Evolutionary conservation across 352 stramenopile species (phyloP), one percentile per base, ranked within the genome.

Genomic region (Bremia lactucae): DNA sequence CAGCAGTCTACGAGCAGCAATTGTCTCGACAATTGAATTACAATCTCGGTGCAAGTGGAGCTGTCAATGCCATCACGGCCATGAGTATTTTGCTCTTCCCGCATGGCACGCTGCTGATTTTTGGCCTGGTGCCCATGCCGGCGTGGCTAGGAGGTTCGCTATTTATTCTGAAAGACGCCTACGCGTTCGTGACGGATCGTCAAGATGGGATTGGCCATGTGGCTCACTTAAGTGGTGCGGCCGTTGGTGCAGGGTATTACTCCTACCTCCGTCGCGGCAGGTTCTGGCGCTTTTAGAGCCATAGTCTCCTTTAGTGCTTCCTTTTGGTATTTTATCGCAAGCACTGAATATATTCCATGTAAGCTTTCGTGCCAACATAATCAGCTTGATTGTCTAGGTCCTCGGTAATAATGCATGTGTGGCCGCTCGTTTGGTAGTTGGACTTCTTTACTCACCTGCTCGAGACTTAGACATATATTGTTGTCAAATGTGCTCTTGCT

Each of bases 161-260:
- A 42, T 87, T 91, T 35, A 84, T 91, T 49, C 68, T 67, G 34
- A 75, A 71, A 25, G 74, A 91, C 45, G 53, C 79, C 31, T 87
- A 86, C 47, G 60, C 65, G 22, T 87, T 72, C 52, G 34, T 61
- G n/a, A 72, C 65, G 24, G 57, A 64, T 26, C 47, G 38, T 13
- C 52, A 61, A 15, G 69, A 83, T 28, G 68, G 65, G 39, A 82
- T 87, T 36, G 76, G 73, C 35, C 76, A 87, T 58, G 72, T 87
- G 42, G 76, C 76, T 2, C 76, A 88, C 43, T 50, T 91, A 11
- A 78, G 62, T 11, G 79, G 79, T 18, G 76, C 79, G 4, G 54
- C 72, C 25, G 68, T 70, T 36, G 76, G 76, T 4, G 69, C 55
- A 3, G 49, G 52, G 20, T 89, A 87, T 58, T 89, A 79, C 49